Evolutionary conservation across 805 yeast species (phyloP), one percentile per base, ranked within the genome.

Genomic region (Zygotorulaspora sp.): DNA sequence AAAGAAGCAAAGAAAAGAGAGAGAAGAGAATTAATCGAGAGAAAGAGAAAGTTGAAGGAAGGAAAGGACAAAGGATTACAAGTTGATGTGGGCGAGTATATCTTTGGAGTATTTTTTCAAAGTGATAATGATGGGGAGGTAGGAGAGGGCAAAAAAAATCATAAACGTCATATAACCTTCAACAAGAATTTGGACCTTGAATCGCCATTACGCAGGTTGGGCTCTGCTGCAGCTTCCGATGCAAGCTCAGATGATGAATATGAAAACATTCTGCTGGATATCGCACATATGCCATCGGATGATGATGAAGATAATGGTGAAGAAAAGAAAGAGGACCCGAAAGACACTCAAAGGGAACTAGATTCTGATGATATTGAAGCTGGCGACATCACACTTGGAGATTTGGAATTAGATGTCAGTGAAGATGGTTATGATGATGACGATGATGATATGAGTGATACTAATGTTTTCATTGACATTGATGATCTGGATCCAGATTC

Each of bases 401-500:
- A 40, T 4, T 22, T 41, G 18, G 41, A 32, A 13, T 50, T 48
- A 34, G 54, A 51, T 20, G 37, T 41, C 24, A 54, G 46, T 19
- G 46, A 41, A 14, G 53, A 41, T 19, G 49, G 48, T 18, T 57
- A 48, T 25, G 52, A 49, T 41, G 55, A 49, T 40, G 41, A 57
- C 41, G 55, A 68, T 45, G 62, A 61, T 49, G 54, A 63, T 47
- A 43, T 70, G 49, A 52, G 74, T 55, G 52, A 62, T 43, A 52
- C 71, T 44, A 48, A 68, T 61, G 60, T 63, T 40, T 60, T 62
- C 30, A 60, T 61, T 20, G 65, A 62, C 44, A 60, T 62, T 30
- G 67, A 61, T 45, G 67, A 62, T 37, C 43, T 62, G 18, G 66
- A 62, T 41, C 67, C 66, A 11, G 62, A 58, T 38, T 58, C 64